Evolutionary conservation across 768 basidiomycete genomes (phyloP), one percentile per base, ranked within the genome.

Genomic region (Podaxis sp.): DNA sequence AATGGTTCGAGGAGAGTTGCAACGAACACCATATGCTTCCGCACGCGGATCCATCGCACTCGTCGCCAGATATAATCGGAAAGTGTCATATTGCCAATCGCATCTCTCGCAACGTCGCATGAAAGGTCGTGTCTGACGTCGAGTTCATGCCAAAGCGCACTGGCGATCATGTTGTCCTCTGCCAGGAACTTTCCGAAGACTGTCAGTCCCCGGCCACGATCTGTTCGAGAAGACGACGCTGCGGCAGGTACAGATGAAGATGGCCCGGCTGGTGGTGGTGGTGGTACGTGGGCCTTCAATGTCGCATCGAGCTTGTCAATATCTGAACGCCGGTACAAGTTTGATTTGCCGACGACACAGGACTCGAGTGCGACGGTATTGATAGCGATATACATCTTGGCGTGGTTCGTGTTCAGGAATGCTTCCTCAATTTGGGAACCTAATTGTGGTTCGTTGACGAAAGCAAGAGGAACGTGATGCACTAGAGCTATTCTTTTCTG

Each of bases 161-260:
- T 79, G 16, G 88, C 97, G 60, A 99, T 96, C 92, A 93, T 96
- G 75, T 98, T 98, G 76, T 99, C 97, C 73, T 99, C 97, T 0
- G 97, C 96, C 46, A 98, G 82, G 74, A 89, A 98, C 11, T 88
- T 85, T 0, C 88, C 89, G 64, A 98, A 98, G 0, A 85, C 88
- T 6, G 84, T 79, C 23, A 99, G 79, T 1, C 95, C 95, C 47
- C 73, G 38, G 36, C 54, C 50, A 44, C 21, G 13, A 37, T 40
- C 28, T 14, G n/a, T 28, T 16, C 21, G 10, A 6, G 59, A 16
- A 23, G 50, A 40, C 9, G 40, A 2, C 23, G 36, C 16, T 14
- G 42, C 16, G 5, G 40, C 7, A 32, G 32, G 32, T 32, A 1
- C 32, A 32, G 9, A 32, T 9, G 32, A 9, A 3, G 7, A 21